Percentiles rank a stretch among this genome's conserved stretches.
Conservation (phyloP, 176 grass and related monocot species). For the Areca catechu region DNA sequence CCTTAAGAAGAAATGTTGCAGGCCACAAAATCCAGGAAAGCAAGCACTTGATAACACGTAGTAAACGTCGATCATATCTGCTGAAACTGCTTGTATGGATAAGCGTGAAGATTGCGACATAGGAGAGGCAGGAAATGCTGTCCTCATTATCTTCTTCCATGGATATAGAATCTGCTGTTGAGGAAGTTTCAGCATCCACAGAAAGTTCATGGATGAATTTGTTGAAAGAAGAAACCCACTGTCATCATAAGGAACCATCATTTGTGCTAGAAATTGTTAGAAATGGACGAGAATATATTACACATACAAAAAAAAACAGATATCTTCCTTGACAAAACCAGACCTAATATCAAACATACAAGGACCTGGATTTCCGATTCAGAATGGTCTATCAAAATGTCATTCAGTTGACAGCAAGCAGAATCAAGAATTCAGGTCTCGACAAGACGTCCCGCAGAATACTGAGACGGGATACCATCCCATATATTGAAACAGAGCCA, state of each 20-base stretch:
- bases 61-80: constrained; percentile 50
- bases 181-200: constrained; percentile 63
- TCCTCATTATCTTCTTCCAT: constrained; percentile 82
- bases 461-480: no score
- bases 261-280: constrained; percentile 10
- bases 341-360: no score
- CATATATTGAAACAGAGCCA: no score
- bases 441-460: no score
- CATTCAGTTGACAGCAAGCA: no score
- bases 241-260: constrained; percentile 14
- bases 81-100: constrained; percentile 60
- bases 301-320: no score
- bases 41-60: constrained; percentile 46
- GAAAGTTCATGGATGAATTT: constrained; percentile 86
- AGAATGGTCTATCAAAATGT: no score
- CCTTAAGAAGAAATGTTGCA: constrained; percentile 42
- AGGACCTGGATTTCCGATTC: no score
- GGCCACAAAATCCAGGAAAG: constrained; percentile 90
- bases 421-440: no score
- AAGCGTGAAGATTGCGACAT: constrained; percentile 70
- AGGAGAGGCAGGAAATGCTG: constrained; percentile 44
- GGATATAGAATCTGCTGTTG: constrained; percentile 40
- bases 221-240: constrained; percentile 96
- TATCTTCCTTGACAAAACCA: no score
- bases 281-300: no score